phyloP scores from a whole-genome alignment of 2,329 filamentous ascomycete genomes.

The Zalaria obscura region DNA sequence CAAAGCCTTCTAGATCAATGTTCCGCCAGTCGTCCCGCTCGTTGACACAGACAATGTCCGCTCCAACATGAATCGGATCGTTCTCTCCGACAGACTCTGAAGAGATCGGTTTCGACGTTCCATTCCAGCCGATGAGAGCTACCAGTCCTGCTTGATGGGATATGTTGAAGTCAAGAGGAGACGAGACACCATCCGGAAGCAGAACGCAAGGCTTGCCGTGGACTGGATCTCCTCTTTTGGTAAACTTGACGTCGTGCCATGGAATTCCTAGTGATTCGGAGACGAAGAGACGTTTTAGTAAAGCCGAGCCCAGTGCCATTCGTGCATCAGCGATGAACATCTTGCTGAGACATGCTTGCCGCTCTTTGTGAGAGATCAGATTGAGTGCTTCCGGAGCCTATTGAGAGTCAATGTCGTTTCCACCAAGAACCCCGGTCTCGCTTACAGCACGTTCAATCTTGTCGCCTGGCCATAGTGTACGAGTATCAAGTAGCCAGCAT shows the following conservation, averaged over 20 bases:
- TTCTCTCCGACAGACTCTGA: not conserved
- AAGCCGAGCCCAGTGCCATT: constrained; percentile 56
- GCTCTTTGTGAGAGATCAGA: constrained; percentile 38
- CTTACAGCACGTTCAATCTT: constrained; percentile 26
- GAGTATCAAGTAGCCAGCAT: constrained; percentile 36
- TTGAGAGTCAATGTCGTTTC: not conserved
- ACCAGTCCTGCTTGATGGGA: constrained; percentile 68
- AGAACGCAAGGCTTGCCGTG: constrained; percentile 39
- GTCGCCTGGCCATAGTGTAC: constrained; percentile 30
- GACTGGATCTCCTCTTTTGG: constrained; percentile 37
- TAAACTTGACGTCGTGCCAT: constrained; percentile 45
- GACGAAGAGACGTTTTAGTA: constrained; percentile 61
- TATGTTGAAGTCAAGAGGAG: constrained; percentile 55
- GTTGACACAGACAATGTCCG: constrained; percentile 62
- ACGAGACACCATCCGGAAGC: constrained; percentile 23
- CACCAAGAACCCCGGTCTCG: not conserved
- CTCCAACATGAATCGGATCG: constrained; percentile 40
- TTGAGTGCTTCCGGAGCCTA: constrained; percentile 28
- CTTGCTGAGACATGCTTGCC: constrained; percentile 38
- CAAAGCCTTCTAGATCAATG: constrained; percentile 50
- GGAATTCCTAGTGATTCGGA: constrained; percentile 41
- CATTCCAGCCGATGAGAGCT: constrained; percentile 42
- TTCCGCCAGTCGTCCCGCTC: constrained; percentile 51
- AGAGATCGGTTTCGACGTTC: constrained; percentile 1
- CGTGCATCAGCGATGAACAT: constrained; percentile 46